A percentile compares a stretch with the other conserved stretches of the same genome.
Evolutionary conservation across 805 yeast species (phyloP).

Genomic region (Candida yuanshanica): DNA sequence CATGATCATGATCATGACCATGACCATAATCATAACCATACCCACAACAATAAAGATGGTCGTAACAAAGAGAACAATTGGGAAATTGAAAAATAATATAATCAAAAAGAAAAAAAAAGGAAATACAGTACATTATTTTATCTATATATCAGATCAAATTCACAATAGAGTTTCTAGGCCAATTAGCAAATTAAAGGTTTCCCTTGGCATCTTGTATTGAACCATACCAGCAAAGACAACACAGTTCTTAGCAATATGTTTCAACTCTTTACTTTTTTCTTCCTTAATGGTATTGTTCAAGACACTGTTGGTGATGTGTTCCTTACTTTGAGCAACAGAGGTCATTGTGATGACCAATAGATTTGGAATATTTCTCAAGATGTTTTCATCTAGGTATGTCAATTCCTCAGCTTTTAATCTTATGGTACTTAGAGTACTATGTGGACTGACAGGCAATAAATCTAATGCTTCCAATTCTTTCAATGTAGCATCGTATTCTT

Average conservation of each 20-base stretch:
- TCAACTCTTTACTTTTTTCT: slow-evolving; percentile 49
- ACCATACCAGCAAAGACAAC: slow-evolving; percentile 95
- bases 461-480: slow-evolving; percentile 51
- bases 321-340: slow-evolving; percentile 55
- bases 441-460: slow-evolving; percentile 54
- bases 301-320: slow-evolving; percentile 31
- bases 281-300: slow-evolving; percentile 43
- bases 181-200: slow-evolving; percentile 66
- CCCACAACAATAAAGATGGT: neutral
- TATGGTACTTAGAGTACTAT: slow-evolving; percentile 29
- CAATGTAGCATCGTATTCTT: slow-evolving; percentile 56
- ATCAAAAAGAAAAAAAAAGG: too few relatives aligned
- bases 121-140: too few relatives aligned
- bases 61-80: neutral
- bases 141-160: too few relatives aligned
- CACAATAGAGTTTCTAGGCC: slow-evolving; percentile 47
- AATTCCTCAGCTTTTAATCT: slow-evolving; percentile 68
- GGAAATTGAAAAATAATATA: neutral
- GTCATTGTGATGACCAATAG: slow-evolving; percentile 78
- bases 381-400: slow-evolving; percentile 55
- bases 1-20: slow-evolving; percentile 9
- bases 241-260: slow-evolving; percentile 71
- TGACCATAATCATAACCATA: slow-evolving; percentile 6
- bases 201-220: slow-evolving; percentile 86
- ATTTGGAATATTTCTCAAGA: slow-evolving; percentile 76